Evolutionary conservation across 208 protist species (phyloP).

Genomic region (Novymonas esmeraldas): DNA sequence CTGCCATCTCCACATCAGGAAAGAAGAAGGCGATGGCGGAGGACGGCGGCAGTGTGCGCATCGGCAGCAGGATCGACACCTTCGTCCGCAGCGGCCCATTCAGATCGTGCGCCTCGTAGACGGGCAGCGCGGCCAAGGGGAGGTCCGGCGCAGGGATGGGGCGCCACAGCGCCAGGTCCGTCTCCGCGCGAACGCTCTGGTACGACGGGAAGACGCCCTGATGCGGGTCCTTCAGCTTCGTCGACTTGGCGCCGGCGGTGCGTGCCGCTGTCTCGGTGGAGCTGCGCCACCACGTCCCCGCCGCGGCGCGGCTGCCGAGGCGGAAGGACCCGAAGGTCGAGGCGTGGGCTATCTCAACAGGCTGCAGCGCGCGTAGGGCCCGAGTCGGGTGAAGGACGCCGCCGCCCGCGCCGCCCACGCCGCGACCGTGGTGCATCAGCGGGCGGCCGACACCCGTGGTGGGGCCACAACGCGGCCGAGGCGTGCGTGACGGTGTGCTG

Average conservation of each 20-base stretch:
- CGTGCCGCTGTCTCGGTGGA: not conserved
- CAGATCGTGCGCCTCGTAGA: conserved; percentile 51
- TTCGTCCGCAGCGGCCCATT: conserved; percentile 49
- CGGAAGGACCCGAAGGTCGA: conserved; percentile 1
- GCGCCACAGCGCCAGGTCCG: not conserved
- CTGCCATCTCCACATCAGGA: not conserved
- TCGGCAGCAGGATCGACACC: conserved; percentile 17
- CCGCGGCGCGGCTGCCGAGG: not conserved
- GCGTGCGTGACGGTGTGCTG: no score
- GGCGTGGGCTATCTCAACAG: conserved; percentile 11
- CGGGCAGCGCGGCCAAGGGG: conserved; percentile 45
- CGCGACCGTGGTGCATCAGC: not conserved
- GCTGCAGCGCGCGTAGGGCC: conserved; percentile 7
- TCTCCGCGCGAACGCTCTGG: not conserved
- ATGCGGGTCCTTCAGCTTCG: conserved; percentile 2
- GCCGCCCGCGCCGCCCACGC: not conserved
- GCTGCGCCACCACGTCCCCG: conserved; percentile 6
- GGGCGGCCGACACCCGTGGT: no score
- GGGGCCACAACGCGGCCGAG: no score
- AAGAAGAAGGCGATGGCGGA: conserved; percentile 1
- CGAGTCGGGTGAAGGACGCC: conserved; percentile 14
- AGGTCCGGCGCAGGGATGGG: conserved; percentile 18
- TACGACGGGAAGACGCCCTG: conserved; percentile 2
- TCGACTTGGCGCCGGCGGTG: not conserved
- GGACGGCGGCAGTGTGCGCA: conserved; percentile 20